Conservation (phyloP, 2,329 filamentous ascomycete genomes). For the Aaosphaeria pasadenensis region DNA sequence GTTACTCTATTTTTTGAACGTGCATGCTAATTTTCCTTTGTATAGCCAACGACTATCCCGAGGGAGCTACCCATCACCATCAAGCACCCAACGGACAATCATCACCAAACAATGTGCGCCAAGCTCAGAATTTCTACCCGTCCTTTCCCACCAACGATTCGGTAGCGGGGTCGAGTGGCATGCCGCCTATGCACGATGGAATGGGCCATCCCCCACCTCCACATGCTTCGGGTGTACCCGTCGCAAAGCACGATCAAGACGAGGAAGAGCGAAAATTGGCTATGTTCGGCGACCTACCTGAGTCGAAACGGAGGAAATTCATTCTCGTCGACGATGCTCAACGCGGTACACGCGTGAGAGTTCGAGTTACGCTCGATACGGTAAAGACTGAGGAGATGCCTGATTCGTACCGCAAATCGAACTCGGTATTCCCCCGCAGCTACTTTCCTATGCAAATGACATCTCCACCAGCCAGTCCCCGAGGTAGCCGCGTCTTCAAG, state of each 20-base stretch:
- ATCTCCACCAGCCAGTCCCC: constrained; percentile 72
- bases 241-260: constrained; percentile 51
- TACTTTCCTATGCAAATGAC: constrained; percentile 96
- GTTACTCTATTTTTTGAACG: constrained; percentile 10
- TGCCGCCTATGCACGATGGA: constrained; percentile 63
- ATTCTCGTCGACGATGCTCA: constrained; percentile 91
- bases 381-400: constrained; percentile 96
- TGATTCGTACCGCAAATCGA: constrained; percentile 86
- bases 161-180: constrained; percentile 52
- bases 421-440: constrained; percentile 85
- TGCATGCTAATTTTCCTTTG: constrained; percentile 44
- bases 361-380: constrained; percentile 87
- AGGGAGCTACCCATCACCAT: constrained; percentile 66
- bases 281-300: constrained; percentile 84
- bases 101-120: constrained; percentile 66
- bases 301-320: constrained; percentile 91
- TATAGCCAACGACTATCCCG: constrained; percentile 57
- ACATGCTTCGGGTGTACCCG: constrained; percentile 41
- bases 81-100: constrained; percentile 54
- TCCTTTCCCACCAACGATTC: constrained; percentile 61
- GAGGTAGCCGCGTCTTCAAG: constrained; percentile 71
- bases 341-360: constrained; percentile 70
- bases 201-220: constrained; percentile 47
- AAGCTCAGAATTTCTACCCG: constrained; percentile 73
- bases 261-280: constrained; percentile 61